Evolutionary conservation across 2,329 filamentous ascomycete species (phyloP), one percentile per base, ranked within the genome.

Genomic region (Verticillium dahliae): DNA sequence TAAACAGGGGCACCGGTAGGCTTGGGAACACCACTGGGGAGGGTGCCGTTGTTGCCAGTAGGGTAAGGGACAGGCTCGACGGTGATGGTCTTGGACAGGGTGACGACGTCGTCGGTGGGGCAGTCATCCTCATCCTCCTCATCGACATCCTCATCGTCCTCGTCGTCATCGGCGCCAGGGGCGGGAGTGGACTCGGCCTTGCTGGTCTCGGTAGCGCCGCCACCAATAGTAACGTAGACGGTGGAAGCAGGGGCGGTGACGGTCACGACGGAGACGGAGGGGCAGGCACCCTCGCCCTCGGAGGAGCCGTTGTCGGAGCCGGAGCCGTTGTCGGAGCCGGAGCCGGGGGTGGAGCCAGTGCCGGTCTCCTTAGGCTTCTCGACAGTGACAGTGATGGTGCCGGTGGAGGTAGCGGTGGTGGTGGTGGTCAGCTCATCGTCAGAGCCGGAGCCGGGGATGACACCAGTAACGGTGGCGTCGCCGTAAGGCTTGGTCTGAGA

Each of bases 31-130:
- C 73, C 73, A 56, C 73, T 65, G 61, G 63, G 63, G 58, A 76
- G 75, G 62, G 71, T 71, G 73, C 76, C 76, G 66, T 63, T 67
- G 59, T 63, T 62, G 65, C 70, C 70, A 59, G 69, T 71, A 58
- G 78, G 78, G 73, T 73, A 78, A 65, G 78, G 78, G 63, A 77
- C 69, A 62, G 69, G 67, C 59, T 67, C 71, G 38, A 69, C 66
- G 57, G 67, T 69, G 35, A 68, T 67, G 35, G 68, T 71, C 54
- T 67, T 70, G 35, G 68, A 71, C 58, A 75, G 72, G 60, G 74
- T 75, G 63, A 74, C 71, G 39, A 63, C 63, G 6, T 64, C 60
- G 37, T 65, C 64, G 14, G 63, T 62, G 41, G 57, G 61, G 38
- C 63, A 61, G 9, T 66, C 65, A n/a, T 67, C 62, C 1, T 66